Conservation (phyloP, 2,329 filamentous ascomycete genomes). For the Chaetothyriales sp. region DNA sequence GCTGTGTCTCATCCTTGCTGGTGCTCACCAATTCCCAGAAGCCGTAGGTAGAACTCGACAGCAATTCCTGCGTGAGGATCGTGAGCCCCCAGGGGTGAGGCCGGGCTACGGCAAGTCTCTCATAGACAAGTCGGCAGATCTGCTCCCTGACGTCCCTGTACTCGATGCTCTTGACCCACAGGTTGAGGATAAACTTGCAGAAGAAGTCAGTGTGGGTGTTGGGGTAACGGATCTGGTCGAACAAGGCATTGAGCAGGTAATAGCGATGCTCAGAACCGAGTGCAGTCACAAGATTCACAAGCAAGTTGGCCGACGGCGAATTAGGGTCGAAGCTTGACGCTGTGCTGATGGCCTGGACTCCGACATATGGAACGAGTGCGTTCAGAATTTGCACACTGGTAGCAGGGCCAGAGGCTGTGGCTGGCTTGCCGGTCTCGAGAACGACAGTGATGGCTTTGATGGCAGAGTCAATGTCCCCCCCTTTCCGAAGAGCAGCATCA, state of each 20-base stretch:
- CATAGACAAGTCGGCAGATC: conserved; percentile 74
- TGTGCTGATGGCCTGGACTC: conserved; percentile 51
- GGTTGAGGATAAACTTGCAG: conserved; percentile 64
- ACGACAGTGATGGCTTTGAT: conserved; percentile 51
- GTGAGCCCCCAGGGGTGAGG: conserved; percentile 94
- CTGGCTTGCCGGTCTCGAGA: conserved; percentile 1
- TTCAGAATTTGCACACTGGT: conserved; percentile 45
- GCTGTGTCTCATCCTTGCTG: background rate
- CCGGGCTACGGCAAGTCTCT: conserved; percentile 74
- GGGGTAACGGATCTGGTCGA: conserved; percentile 82
- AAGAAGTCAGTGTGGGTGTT: conserved; percentile 89
- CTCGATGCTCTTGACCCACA: conserved; percentile 66
- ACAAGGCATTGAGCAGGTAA: conserved; percentile 66
- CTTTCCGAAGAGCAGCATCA: conserved; percentile 35
- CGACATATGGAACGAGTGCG: conserved; percentile 70
- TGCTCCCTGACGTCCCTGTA: conserved; percentile 75
- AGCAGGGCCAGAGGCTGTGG: conserved; percentile 4
- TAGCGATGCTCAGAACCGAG: conserved; percentile 66
- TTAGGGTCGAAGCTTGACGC: conserved; percentile 45
- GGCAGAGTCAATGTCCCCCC: conserved; percentile 37
- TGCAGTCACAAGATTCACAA: conserved; percentile 63
- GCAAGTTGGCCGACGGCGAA: conserved; percentile 52
- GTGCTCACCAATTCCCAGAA: conserved; percentile 53
- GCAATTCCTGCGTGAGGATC: conserved; percentile 70
- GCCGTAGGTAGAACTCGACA: conserved; percentile 78